A percentile compares a stretch with the other conserved stretches of the same genome.
Conservation (phyloP, 306 rosid species). For the Acmispon strigosus region DNA sequence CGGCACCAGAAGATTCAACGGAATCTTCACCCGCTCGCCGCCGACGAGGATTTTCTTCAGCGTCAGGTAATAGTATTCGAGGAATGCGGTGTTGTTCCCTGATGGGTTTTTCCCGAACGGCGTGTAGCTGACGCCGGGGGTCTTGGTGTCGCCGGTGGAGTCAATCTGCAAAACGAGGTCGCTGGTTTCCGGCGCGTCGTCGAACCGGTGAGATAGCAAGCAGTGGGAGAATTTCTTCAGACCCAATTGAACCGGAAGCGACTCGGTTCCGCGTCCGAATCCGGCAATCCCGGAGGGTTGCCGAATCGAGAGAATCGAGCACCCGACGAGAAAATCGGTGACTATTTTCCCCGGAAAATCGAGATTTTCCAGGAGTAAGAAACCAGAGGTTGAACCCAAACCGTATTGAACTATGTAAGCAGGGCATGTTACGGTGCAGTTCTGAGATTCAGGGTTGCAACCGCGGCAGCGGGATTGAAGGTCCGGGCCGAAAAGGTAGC, state of each 20-base stretch:
- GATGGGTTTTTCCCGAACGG: slow-evolving; percentile 55
- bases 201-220: slow-evolving; percentile 56
- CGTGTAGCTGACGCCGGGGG: slow-evolving; percentile 43
- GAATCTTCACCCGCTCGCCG: slow-evolving; percentile 41
- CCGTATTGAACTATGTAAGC: slow-evolving; percentile 63
- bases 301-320: slow-evolving; percentile 61
- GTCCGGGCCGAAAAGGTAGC: slow-evolving; percentile 42
- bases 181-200: slow-evolving; percentile 52
- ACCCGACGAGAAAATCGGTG: slow-evolving; percentile 54
- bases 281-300: slow-evolving; percentile 91
- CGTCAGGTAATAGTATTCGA: slow-evolving; percentile 54
- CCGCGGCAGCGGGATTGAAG: slow-evolving; percentile 40
- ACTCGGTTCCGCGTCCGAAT: slow-evolving; percentile 72
- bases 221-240: slow-evolving; percentile 78
- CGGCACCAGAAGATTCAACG: slow-evolving; percentile 37
- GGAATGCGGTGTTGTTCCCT: slow-evolving; percentile 27
- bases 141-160: slow-evolving; percentile 29
- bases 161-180: slow-evolving; percentile 47
- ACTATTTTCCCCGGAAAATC: slow-evolving; percentile 35
- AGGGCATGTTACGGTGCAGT: slow-evolving; percentile 57
- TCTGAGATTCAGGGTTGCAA: slow-evolving; percentile 22
- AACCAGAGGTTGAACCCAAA: slow-evolving; percentile 60
- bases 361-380: slow-evolving; percentile 54
- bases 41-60: slow-evolving; percentile 62
- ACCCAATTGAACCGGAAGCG: slow-evolving; percentile 70